Evolutionary conservation across 495 filamentous ascomycete genomes (phyloP).

Genomic region (Annulohypoxylon bovei): DNA sequence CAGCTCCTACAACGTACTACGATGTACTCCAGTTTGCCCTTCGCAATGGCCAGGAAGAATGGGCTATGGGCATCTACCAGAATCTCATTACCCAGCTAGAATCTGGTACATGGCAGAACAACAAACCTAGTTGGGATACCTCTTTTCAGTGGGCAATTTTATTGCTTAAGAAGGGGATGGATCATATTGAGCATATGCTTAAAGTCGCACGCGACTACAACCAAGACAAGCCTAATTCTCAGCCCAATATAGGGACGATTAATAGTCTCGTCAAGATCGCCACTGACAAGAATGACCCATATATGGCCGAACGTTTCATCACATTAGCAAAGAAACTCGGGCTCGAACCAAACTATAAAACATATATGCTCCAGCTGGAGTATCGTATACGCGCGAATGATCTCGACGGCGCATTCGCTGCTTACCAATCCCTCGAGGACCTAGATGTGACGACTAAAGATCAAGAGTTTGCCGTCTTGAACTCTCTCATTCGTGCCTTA

Average conservation of each 20-base stretch:
- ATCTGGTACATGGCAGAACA: conserved; percentile 38
- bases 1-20: conserved; percentile 58
- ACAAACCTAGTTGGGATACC: conserved; percentile 70
- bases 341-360: conserved; percentile 70
- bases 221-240: conserved; percentile 50
- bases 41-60: conserved; percentile 67
- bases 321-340: conserved; percentile 68
- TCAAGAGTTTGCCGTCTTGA: conserved; percentile 71
- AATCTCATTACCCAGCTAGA: conserved; percentile 58
- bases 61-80: conserved; percentile 71
- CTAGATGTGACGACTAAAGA: conserved; percentile 59
- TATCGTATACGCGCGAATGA: conserved; percentile 77
- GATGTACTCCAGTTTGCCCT: conserved; percentile 60
- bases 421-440: conserved; percentile 68
- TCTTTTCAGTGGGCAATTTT: conserved; percentile 80
- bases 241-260: conserved; percentile 74
- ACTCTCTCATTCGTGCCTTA: conserved; percentile 79
- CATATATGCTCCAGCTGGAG: conserved; percentile 77
- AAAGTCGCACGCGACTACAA: conserved; percentile 64
- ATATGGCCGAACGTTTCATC: conserved; percentile 77
- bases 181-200: conserved; percentile 76
- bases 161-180: conserved; percentile 70
- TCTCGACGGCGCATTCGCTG: conserved; percentile 69
- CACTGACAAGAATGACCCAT: conserved; percentile 72
- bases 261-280: conserved; percentile 80